Evolutionary conservation across 176 grass and related monocot species (phyloP).

Genomic region (Bonia amplexicaulis): DNA sequence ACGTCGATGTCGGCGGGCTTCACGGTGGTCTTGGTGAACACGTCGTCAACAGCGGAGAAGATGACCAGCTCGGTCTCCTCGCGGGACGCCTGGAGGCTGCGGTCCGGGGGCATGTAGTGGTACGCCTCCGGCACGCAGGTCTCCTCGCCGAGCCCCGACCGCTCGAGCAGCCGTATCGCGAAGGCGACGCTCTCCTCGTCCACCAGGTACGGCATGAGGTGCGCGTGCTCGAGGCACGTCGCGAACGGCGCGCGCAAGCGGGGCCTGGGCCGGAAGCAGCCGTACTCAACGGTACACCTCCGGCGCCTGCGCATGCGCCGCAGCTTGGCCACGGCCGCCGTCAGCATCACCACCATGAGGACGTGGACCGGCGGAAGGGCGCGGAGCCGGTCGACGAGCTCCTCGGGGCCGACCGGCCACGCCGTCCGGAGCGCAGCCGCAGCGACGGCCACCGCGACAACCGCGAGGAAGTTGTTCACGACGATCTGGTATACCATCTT

Average conservation of each 20-base stretch:
- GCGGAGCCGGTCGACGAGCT: background rate
- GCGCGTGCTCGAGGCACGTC: slow-evolving; percentile 41
- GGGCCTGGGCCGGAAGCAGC: slow-evolving; percentile 42
- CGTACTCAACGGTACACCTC: slow-evolving; percentile 53
- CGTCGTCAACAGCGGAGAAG: slow-evolving; percentile 47
- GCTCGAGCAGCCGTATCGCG: slow-evolving; percentile 29
- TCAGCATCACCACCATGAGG: background rate
- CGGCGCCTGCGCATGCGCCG: background rate
- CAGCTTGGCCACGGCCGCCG: background rate
- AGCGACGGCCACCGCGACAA: background rate
- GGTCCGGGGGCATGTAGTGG: slow-evolving; percentile 50
- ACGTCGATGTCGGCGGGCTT: slow-evolving; percentile 26
- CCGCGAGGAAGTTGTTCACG: slow-evolving; percentile 23
- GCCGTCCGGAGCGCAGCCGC: background rate
- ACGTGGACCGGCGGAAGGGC: background rate
- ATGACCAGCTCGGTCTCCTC: slow-evolving; percentile 36
- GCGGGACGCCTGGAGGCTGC: slow-evolving; percentile 23
- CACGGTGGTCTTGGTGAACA: slow-evolving; percentile 22
- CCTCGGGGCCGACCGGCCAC: background rate
- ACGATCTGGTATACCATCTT: slow-evolving; percentile 4
- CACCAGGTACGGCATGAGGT: slow-evolving; percentile 37
- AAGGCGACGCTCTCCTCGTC: slow-evolving; percentile 33
- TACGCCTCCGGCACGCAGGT: slow-evolving; percentile 45
- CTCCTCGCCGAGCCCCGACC: slow-evolving; percentile 51
- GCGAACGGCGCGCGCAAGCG: slow-evolving; percentile 35